phyloP scores from a whole-genome alignment of 2,329 filamentous ascomycete species.

The Stylonectria norvegica region DNA sequence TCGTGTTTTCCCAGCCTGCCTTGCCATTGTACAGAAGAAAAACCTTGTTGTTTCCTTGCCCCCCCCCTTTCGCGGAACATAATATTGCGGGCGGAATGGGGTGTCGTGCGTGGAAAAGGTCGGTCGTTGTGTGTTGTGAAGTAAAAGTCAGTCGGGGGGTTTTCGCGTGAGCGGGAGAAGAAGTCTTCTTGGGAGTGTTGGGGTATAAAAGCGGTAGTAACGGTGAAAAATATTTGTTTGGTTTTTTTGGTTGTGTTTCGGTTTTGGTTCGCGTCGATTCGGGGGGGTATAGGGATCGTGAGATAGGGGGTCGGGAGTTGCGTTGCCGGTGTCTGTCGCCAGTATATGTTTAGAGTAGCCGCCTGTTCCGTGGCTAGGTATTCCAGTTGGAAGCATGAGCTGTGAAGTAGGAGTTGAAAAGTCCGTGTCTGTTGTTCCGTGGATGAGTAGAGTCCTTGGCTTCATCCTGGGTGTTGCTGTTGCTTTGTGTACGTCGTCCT shows the following conservation, averaged over 20 bases:
- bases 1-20: constrained; percentile 1
- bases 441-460: too few relatives aligned
- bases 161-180: constrained; percentile 36
- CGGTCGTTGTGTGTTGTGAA: too few relatives aligned
- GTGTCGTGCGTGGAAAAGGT: too few relatives aligned
- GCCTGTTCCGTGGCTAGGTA: constrained; percentile 1
- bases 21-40: constrained; percentile 10
- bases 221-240: background rate
- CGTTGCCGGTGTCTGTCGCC: constrained; percentile 34
- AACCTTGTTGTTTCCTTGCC: background rate
- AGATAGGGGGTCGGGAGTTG: constrained; percentile 4
- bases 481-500: constrained; percentile 3
- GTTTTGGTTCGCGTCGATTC: background rate
- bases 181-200: constrained; percentile 24
- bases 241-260: constrained; percentile 6
- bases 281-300: constrained; percentile 3
- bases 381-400: too few relatives aligned
- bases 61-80: too few relatives aligned
- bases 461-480: too few relatives aligned
- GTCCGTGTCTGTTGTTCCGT: too few relatives aligned
- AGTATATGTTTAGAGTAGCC: constrained; percentile 22
- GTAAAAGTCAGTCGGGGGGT: constrained; percentile 10
- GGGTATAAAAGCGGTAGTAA: constrained; percentile 22
- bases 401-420: too few relatives aligned
- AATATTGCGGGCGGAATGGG: too few relatives aligned